Conservation (phyloP, 108 stramenopile genomes). For the Conticribra weissflogii region DNA sequence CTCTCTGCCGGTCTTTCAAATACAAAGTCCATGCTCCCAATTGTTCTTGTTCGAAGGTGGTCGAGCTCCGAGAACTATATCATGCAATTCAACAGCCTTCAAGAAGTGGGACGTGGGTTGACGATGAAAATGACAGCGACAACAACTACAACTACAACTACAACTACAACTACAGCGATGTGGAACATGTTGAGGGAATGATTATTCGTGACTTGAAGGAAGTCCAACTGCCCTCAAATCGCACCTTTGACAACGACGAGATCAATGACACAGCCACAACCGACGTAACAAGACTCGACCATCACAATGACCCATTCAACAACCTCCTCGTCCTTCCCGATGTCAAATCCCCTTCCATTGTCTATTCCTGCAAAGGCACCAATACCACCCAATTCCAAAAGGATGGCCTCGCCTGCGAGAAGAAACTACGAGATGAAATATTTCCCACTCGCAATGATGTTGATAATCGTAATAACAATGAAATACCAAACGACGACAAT, state of each 20-base stretch:
- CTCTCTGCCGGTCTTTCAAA: slow-evolving; percentile 23
- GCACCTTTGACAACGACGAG: neutral
- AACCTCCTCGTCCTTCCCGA: slow-evolving; percentile 42
- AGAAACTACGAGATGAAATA: slow-evolving; percentile 30
- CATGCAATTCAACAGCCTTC: neutral
- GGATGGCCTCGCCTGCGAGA: slow-evolving; percentile 23
- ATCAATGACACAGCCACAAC: neutral
- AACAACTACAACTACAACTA: neutral
- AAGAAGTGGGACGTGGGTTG: neutral
- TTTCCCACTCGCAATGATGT: slow-evolving; percentile 12
- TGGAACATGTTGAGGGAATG: neutral
- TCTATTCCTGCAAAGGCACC: slow-evolving; percentile 30
- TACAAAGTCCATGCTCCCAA: slow-evolving; percentile 58
- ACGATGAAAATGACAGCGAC: neutral
- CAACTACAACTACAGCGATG: neutral
- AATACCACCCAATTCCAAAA: slow-evolving; percentile 9
- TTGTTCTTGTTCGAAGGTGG: slow-evolving; percentile 45
- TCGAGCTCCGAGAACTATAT: slow-evolving; percentile 14
- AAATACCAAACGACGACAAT: neutral
- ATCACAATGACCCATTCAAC: slow-evolving; percentile 17
- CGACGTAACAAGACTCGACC: neutral
- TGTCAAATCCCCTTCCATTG: slow-evolving; percentile 21
- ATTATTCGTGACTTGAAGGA: neutral
- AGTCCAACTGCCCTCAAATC: slow-evolving; percentile 2
- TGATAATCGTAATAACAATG: slow-evolving; percentile 1